Percentiles rank a stretch among this genome's conserved stretches.
Conservation (phyloP, 106 monocot genomes). For the Dioscorea dumetorum region DNA sequence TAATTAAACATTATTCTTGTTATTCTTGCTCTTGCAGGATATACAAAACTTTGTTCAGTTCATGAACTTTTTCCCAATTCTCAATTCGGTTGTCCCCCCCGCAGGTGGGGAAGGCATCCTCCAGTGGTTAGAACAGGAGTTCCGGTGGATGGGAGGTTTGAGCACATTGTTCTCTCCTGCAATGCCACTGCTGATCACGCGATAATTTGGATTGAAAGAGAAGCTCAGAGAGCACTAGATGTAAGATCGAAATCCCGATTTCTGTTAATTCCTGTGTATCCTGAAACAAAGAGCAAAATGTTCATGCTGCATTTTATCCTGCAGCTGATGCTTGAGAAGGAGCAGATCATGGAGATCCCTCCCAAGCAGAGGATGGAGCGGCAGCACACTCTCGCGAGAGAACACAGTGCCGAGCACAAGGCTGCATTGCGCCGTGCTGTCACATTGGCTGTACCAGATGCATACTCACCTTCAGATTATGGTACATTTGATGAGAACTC, state of each 20-base stretch:
- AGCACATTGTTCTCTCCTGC: conserved; percentile 90
- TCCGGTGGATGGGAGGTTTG: conserved; percentile 93
- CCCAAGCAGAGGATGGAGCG: conserved; percentile 68
- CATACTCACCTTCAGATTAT: conserved; percentile 54
- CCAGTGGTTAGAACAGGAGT: conserved; percentile 91
- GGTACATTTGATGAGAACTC: conserved; percentile 61
- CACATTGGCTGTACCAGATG: conserved; percentile 59
- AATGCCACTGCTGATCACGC: conserved; percentile 97
- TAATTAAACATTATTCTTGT: conserved; percentile 7
- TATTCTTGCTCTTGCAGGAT: no score
- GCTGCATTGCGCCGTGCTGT: conserved; percentile 77
- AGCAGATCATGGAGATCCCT: conserved; percentile 53
- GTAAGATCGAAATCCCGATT: conserved; percentile 21
- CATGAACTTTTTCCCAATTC: not conserved
- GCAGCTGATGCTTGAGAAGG: conserved; percentile 78
- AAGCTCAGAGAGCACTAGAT: conserved; percentile 70
- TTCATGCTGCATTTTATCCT: no score
- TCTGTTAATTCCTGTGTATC: no score
- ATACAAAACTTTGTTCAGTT: not conserved
- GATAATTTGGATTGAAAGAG: conserved; percentile 89
- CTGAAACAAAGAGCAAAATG: no score
- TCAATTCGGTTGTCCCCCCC: not conserved
- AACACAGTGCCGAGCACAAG: conserved; percentile 66
- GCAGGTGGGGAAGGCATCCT: conserved; percentile 73
- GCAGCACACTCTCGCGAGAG: conserved; percentile 45